Conservation (phyloP, 2,329 filamentous ascomycete species). For the Beauveria caledonica region DNA sequence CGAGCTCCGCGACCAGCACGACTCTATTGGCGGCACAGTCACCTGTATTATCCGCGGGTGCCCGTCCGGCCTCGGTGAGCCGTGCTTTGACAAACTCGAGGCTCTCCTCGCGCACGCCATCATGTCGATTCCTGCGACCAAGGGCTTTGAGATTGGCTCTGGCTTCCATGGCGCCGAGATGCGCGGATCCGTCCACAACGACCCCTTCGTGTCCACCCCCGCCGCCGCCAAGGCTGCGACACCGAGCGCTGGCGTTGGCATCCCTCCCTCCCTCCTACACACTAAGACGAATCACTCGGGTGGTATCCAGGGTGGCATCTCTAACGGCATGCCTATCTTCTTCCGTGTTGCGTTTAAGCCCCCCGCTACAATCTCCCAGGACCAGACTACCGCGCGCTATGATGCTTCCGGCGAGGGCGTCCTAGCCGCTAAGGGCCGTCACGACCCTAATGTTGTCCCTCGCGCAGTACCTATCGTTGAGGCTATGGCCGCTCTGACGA, state of each 20-base stretch:
- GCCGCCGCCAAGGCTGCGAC: slow-evolving; percentile 18
- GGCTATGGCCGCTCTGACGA: slow-evolving; percentile 78
- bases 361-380: slow-evolving; percentile 83
- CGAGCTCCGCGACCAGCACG: slow-evolving; percentile 65
- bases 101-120: slow-evolving; percentile 87
- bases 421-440: slow-evolving; percentile 83
- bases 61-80: slow-evolving; percentile 82
- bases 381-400: slow-evolving; percentile 77
- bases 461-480: slow-evolving; percentile 67
- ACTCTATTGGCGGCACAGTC: slow-evolving; percentile 91
- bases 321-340: slow-evolving; percentile 92
- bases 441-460: slow-evolving; percentile 89
- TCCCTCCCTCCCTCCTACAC: slow-evolving; percentile 54
- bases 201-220: slow-evolving; percentile 36
- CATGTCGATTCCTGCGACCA: slow-evolving; percentile 89
- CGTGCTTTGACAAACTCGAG: slow-evolving; percentile 92
- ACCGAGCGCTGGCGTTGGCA: slow-evolving; percentile 22
- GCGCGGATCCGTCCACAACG: slow-evolving; percentile 85
- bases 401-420: slow-evolving; percentile 61
- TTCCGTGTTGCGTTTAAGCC: slow-evolving; percentile 95
- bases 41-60: slow-evolving; percentile 87
- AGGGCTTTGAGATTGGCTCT: slow-evolving; percentile 91
- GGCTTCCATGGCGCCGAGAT: slow-evolving; percentile 84
- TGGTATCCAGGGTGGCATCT: slow-evolving; percentile 91
- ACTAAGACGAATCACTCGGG: slow-evolving; percentile 94